Base-by-base conservation (phyloP, 2,329 filamentous ascomycete species). In the Calonectria hawksworthii region DNA sequence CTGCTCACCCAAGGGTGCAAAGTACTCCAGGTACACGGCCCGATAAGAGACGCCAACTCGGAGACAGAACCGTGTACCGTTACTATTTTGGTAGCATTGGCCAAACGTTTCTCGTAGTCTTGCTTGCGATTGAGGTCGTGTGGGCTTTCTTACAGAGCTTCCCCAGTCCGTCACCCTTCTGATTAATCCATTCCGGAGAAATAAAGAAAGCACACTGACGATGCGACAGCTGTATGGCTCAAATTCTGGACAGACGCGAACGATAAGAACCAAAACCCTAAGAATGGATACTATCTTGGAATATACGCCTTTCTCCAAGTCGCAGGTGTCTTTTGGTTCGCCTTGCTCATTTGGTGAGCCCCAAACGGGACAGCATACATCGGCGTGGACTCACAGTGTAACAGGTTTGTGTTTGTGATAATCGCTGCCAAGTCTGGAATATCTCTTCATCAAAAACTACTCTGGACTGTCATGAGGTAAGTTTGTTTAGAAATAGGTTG, bases 81-180 rank as follows among this genome's bases (percentile, higher is more conserved):
- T 82, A 82, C 65, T 83, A 83, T 70, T 81, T 82, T 66, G 78
- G 78, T 18, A 83, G 81, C 36, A 82, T 81, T n/a, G 80, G 82
- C 0, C 54, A 70, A 41, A 10, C 50, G 0, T 83, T 82, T 36
- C 54, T 80, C n/a, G 34, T 71, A 11, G 50, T 51, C 1, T 71
- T 84, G 8, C 21, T 84, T 2, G 56, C 51, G 4, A 65, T 83
- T 1, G 77, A 79, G 36, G 38, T 83, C 9, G 38, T 77, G 21
- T 83, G 77, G 75, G 80, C 80, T 11, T 82, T 82, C 44, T 72
- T 83, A 0, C 79, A 80, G 23, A 82, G 78, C 34, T 82, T 84
- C 41, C 82, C 83, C 4, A 80, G 82, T 83, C 32, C 65, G 81
- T 77, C 16, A 26, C n/a, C 11, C 8, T 13, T 23, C 5, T 3